These are phyloP conservation scores for Phoma sp. DNA, from an alignment of 2,329 filamentous ascomycete species.

Conservation along the genomic window DNA sequence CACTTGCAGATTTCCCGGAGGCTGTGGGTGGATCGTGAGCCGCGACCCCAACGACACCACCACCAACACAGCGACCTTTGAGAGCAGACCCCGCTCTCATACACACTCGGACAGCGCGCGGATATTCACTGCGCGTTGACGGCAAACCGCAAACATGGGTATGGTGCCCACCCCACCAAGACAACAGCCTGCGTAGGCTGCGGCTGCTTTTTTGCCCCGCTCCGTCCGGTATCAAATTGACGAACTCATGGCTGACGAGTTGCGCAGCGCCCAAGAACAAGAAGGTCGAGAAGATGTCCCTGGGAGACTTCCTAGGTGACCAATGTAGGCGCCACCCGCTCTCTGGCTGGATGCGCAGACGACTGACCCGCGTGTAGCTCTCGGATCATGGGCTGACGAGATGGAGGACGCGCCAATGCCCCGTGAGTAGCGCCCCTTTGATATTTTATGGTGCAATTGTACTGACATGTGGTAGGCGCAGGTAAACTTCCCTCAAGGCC, in stretches of 20 bases:
- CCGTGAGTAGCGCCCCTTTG: conserved; percentile 61
- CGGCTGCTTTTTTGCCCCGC: conserved; percentile 37
- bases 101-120: conserved; percentile 44
- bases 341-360: conserved; percentile 21
- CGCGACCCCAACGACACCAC: conserved; percentile 31
- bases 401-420: conserved; percentile 85
- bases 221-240: conserved; percentile 21
- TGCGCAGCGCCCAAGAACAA: conserved; percentile 85
- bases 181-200: conserved; percentile 25
- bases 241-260: conserved; percentile 52
- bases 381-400: conserved; percentile 98
- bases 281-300: conserved; percentile 94
- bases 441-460: neutral
- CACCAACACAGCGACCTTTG: conserved; percentile 32
- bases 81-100: conserved; percentile 40
- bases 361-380: conserved; percentile 56
- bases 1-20: conserved; percentile 20
- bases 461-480: conserved; percentile 38
- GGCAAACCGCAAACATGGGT: conserved; percentile 65
- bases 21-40: conserved; percentile 26
- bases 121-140: conserved; percentile 46
- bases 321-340: conserved; percentile 69
- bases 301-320: conserved; percentile 93
- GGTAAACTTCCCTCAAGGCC: conserved; percentile 28
- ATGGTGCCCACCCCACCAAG: conserved; percentile 42